Evolutionary conservation across 2,329 filamentous ascomycete genomes (phyloP).

Genomic region (Nothophoma quercina): DNA sequence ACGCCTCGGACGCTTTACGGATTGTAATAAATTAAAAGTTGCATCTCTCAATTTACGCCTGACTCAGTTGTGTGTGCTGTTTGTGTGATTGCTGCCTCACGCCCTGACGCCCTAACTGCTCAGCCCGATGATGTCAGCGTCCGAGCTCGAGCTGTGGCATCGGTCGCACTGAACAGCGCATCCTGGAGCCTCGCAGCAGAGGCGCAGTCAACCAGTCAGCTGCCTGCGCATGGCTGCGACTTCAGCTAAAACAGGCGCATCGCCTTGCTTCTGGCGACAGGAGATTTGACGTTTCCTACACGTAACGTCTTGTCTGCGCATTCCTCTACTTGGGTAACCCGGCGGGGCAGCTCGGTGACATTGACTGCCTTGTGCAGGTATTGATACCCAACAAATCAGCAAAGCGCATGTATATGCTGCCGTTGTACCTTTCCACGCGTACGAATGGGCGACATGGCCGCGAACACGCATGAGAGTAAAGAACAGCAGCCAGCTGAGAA

Average conservation of each 20-base stretch:
- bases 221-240: slow-evolving; percentile 25
- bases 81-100: slow-evolving; percentile 27
- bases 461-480: slow-evolving; percentile 33
- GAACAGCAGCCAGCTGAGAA: slow-evolving; percentile 30
- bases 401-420: slow-evolving; percentile 22
- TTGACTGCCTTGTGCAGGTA: slow-evolving; percentile 30
- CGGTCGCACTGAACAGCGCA: slow-evolving; percentile 24
- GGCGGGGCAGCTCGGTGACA: slow-evolving; percentile 26
- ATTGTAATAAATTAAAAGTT: slow-evolving; percentile 40
- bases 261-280: slow-evolving; percentile 4
- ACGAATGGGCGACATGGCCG: slow-evolving; percentile 35
- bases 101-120: slow-evolving; percentile 15
- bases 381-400: slow-evolving; percentile 26
- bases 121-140: slow-evolving; percentile 31
- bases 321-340: slow-evolving; percentile 20
- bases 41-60: slow-evolving; percentile 17
- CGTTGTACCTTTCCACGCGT: slow-evolving; percentile 5
- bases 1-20: slow-evolving; percentile 25
- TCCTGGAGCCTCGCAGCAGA: slow-evolving; percentile 30
- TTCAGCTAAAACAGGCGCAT: slow-evolving; percentile 20
- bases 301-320: slow-evolving; percentile 11
- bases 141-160: slow-evolving; percentile 20
- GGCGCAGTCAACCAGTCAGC: slow-evolving; percentile 38
- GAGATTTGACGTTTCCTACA: slow-evolving; percentile 1
- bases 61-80: slow-evolving; percentile 1